A percentile compares a stretch with the other conserved stretches of the same genome.
Evolutionary conservation across 768 basidiomycete genomes (phyloP).

Genomic region (Trametes maxima): DNA sequence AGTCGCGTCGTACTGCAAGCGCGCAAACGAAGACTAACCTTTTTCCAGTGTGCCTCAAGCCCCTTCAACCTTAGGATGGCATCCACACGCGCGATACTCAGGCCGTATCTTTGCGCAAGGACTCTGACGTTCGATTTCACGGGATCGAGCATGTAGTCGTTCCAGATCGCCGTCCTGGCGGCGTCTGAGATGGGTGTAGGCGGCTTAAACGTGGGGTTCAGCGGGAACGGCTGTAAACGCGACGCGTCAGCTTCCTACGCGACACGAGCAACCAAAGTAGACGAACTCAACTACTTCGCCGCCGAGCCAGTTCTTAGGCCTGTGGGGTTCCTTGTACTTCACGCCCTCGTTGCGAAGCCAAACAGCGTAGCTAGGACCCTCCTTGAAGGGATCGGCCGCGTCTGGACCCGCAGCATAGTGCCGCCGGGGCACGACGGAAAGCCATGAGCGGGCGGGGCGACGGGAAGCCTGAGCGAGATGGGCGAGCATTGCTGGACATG

Average conservation of each 20-base stretch:
- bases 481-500: conserved; percentile 30
- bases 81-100: conserved; percentile 79
- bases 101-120: conserved; percentile 61
- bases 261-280: conserved; percentile 10
- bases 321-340: conserved; percentile 44
- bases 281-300: conserved; percentile 52
- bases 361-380: conserved; percentile 24
- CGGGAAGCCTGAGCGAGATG: conserved; percentile 27
- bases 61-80: conserved; percentile 84
- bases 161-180: conserved; percentile 59
- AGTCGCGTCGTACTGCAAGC: conserved; percentile 24
- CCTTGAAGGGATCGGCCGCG: conserved; percentile 10
- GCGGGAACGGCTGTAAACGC: conserved; percentile 77
- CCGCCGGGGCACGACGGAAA: background rate
- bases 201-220: conserved; percentile 84
- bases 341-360: conserved; percentile 48
- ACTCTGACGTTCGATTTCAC: conserved; percentile 54
- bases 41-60: conserved; percentile 67
- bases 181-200: conserved; percentile 73
- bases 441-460: conserved; percentile 28
- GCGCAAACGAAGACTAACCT: conserved; percentile 50
- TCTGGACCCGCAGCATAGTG: conserved; percentile 8
- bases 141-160: conserved; percentile 61
- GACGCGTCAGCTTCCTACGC: conserved; percentile 19
- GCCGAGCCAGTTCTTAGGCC: conserved; percentile 66